Conservation (phyloP, 83 land plant species). For the Diphasiastrum complanatum region DNA sequence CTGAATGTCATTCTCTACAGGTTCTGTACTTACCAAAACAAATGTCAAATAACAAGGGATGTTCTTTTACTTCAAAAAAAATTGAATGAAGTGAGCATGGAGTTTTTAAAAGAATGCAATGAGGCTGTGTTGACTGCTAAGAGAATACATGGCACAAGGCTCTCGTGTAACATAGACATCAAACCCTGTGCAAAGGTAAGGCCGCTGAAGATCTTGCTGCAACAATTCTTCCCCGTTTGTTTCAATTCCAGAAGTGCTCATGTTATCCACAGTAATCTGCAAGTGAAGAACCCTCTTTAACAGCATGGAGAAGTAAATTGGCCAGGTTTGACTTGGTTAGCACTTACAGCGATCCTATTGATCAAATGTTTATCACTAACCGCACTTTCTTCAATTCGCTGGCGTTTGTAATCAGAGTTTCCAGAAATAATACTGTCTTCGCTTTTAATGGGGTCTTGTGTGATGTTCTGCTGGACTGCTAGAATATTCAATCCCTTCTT, state of each 20-base stretch:
- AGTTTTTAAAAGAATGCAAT: not conserved
- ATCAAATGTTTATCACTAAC: no score
- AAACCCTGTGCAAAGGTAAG: constrained; percentile 36
- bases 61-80: not conserved
- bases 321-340: no score
- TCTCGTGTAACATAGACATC: constrained; percentile 33
- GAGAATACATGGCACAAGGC: constrained; percentile 35
- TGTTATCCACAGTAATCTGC: no score
- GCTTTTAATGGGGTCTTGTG: no score
- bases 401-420: constrained; percentile 10
- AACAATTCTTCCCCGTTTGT: not conserved
- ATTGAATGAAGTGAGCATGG: not conserved
- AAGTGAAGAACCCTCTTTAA: not conserved
- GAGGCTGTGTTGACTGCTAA: not conserved
- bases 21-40: no score
- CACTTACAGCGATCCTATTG: no score
- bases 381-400: constrained; percentile 11
- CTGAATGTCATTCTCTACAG: no score
- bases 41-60: no score
- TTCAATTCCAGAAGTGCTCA: not conserved
- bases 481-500: not conserved
- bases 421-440: not conserved
- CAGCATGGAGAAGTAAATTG: not conserved
- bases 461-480: not conserved
- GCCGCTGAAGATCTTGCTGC: constrained; percentile 9